Percentiles rank a stretch among this genome's conserved stretches.
Conservation (phyloP, 163 green algal genomes). For the Scenedesmus sp. region DNA sequence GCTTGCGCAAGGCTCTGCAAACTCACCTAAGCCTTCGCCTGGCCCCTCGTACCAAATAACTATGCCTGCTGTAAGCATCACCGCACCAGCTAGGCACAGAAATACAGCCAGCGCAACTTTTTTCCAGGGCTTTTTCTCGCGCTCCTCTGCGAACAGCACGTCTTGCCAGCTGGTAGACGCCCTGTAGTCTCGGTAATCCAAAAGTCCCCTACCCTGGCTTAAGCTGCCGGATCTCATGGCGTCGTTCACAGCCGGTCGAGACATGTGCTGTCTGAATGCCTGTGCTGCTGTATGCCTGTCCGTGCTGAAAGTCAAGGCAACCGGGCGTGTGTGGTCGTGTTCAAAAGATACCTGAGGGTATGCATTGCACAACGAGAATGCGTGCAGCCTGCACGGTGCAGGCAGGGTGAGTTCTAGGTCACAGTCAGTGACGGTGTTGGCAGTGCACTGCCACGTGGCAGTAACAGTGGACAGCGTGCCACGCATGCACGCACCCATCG, state of each 20-base stretch:
- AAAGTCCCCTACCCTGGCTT: not conserved
- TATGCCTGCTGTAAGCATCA: conserved; percentile 42
- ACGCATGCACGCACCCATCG: no score
- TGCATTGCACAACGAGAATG: no score
- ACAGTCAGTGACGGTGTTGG: no score
- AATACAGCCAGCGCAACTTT: conserved; percentile 53
- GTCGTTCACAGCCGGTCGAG: not conserved
- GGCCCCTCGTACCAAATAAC: conserved; percentile 40
- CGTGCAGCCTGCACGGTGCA: no score
- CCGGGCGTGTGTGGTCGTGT: not conserved
- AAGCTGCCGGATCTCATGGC: not conserved
- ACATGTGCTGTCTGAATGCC: not conserved
- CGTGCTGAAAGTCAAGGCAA: not conserved
- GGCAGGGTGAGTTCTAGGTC: no score
- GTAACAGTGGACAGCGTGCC: no score
- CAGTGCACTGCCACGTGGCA: no score
- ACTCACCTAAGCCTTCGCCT: conserved; percentile 6
- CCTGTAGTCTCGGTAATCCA: conserved; percentile 33
- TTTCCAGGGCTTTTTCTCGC: conserved; percentile 28
- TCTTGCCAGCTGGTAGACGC: conserved; percentile 39
- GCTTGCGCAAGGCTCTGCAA: not conserved
- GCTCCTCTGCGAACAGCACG: conserved; percentile 15
- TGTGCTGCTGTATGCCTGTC: not conserved
- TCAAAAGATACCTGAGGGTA: no score
- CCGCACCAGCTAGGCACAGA: conserved; percentile 31